Evolutionary conservation across 345 rosid species (phyloP).

Genomic region (Gossypium herbaceum): DNA sequence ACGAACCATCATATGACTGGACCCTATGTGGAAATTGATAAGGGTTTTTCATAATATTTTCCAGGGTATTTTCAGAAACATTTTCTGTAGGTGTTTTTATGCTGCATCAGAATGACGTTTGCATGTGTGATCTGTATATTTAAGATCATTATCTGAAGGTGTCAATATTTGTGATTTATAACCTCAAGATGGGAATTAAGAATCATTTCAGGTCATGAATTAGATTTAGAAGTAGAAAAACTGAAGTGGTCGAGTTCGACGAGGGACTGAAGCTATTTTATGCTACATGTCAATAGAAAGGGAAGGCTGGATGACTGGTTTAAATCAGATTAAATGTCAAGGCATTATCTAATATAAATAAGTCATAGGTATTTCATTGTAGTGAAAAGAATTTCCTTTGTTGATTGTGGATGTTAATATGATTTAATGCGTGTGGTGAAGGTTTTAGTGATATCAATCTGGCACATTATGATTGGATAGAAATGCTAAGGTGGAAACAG

Average conservation of each 20-base stretch:
- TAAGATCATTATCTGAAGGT: background rate
- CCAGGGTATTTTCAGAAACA: background rate
- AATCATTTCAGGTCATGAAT: background rate
- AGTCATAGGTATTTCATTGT: background rate
- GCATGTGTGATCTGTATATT: background rate
- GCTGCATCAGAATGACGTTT: background rate
- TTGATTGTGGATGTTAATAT: background rate
- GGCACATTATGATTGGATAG: background rate
- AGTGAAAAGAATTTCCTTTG: background rate
- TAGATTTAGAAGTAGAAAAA: background rate
- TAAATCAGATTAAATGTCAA: background rate
- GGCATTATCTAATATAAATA: background rate
- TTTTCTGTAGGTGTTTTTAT: background rate
- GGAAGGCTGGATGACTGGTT: background rate
- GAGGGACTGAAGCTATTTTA: background rate
- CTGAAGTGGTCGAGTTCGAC: background rate
- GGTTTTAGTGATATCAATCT: background rate
- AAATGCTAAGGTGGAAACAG: background rate
- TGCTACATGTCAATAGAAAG: background rate
- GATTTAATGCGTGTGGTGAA: background rate
- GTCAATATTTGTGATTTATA: background rate
- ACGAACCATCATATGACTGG: background rate
- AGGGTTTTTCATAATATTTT: background rate
- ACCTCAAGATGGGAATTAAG: slow-evolving; percentile 1
- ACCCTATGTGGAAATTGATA: background rate